Evolutionary conservation across 2,329 filamentous ascomycete species (phyloP), one percentile per base, ranked within the genome.

Genomic region (Paradendryphiella salina): DNA sequence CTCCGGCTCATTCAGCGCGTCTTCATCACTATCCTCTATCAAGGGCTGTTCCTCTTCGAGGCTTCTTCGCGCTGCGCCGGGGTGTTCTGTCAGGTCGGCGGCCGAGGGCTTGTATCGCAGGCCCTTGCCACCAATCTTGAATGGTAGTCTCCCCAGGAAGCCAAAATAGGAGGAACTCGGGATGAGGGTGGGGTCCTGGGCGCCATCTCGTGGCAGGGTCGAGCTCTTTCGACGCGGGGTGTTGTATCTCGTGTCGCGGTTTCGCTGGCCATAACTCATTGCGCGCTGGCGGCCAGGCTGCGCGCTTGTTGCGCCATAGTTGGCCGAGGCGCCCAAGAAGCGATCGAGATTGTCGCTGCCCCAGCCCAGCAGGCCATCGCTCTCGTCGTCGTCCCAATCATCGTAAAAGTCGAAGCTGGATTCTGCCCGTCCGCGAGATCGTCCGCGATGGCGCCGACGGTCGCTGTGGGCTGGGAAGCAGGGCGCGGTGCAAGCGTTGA

Each of bases 371-470:
- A 93, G 72, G 0, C 85, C 82, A 32, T 85, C 81, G 28, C 77
- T 78, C 42, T 82, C 81, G 23, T 85, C 82, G 46, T 84, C 81
- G 54, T 96, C 90, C 93, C 93, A 97, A 73, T 96, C 93, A 73
- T 96, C 93, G 76, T 97, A 97, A 72, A 97, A 97, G 73, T 96
- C 93, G 70, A 97, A 97, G 66, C 84, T 92, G 64, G 88, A 84
- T 74, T 96, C 92, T 21, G 91, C 88, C 43, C 85, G 75, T 2
- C 83, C 84, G 54, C 78, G 71, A 48, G 76, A 74, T 17, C 79
- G 75, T 14, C 74, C 75, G 29, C 87, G 82, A 64, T 90, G 85
- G 49, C 89, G 84, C 23, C 89, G 85, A 51, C 88, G 85, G 68
- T 93, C 89, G 61, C 92, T 88, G 46, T 84, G 83, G 65, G 84